Conservation (phyloP, 768 basidiomycete species). For the Hypsizygus marmoreus region DNA sequence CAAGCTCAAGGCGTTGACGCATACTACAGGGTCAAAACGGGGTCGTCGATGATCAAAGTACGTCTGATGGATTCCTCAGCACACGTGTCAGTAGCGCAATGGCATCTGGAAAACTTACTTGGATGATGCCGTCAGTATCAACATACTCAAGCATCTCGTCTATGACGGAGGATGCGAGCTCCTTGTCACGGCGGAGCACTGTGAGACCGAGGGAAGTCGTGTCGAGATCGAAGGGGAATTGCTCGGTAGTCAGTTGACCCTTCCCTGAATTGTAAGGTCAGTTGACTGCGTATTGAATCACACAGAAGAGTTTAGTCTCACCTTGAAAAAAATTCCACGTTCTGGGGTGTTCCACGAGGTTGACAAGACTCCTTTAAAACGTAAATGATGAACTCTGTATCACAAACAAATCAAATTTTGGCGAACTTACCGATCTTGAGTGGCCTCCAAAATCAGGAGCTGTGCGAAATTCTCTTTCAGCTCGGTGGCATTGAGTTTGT, state of each 20-base stretch:
- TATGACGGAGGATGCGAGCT: constrained; percentile 44
- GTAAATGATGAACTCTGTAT: not conserved
- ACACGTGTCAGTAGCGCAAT: not conserved
- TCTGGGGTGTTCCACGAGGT: constrained; percentile 40
- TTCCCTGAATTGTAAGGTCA: constrained; percentile 27
- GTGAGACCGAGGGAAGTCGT: constrained; percentile 58
- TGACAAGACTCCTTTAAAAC: constrained; percentile 42
- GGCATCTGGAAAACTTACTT: constrained; percentile 30
- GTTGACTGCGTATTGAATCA: constrained; percentile 1
- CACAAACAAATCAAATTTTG: not conserved
- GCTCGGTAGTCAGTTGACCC: constrained; percentile 44
- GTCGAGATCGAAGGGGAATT: constrained; percentile 57
- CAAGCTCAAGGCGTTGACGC: constrained; percentile 49
- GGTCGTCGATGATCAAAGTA: constrained; percentile 55
- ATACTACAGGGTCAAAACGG: constrained; percentile 55
- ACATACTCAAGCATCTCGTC: constrained; percentile 58
- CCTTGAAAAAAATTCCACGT: constrained; percentile 61
- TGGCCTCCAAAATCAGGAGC: constrained; percentile 57
- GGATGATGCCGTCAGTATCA: constrained; percentile 52
- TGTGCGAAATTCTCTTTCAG: constrained; percentile 60
- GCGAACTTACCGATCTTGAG: constrained; percentile 39
- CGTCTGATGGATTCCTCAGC: constrained; percentile 32
- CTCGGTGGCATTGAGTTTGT: constrained; percentile 29
- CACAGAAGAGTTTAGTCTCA: constrained; percentile 11
- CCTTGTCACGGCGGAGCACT: constrained; percentile 34